phyloP scores from a whole-genome alignment of 306 rosid species.

The barrel medic (Medicago truncatula) region DNA sequence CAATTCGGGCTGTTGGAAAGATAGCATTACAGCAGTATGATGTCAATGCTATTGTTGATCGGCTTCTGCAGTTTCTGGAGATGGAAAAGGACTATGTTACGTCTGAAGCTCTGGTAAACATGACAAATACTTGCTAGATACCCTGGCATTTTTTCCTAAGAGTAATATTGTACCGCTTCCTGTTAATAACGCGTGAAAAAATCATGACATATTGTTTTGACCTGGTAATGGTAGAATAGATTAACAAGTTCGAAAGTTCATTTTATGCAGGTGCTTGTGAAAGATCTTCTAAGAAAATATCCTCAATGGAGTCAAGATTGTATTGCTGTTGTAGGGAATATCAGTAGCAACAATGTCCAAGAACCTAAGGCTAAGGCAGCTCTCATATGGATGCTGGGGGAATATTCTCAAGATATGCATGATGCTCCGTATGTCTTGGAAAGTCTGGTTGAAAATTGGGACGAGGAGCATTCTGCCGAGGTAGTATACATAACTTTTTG shows the following conservation, averaged over 20 bases:
- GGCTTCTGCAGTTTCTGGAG: slow-evolving; percentile 99
- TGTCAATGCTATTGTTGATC: slow-evolving; percentile 97
- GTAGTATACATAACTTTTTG: slow-evolving; percentile 46
- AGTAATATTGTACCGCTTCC: slow-evolving; percentile 24
- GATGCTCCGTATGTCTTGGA: slow-evolving; percentile 96
- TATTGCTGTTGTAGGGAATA: slow-evolving; percentile 98
- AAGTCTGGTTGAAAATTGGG: slow-evolving; percentile 91
- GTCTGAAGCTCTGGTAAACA: slow-evolving; percentile 95
- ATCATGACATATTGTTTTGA: slow-evolving; percentile 22
- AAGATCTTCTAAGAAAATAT: slow-evolving; percentile 93
- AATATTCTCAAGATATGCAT: slow-evolving; percentile 95
- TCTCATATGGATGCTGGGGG: slow-evolving; percentile 99
- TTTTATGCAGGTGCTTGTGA: slow-evolving; percentile 85
- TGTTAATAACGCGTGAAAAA: slow-evolving; percentile 23
- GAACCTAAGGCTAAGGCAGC: slow-evolving; percentile 99
- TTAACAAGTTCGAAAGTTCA: slow-evolving; percentile 45
- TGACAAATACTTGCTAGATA: slow-evolving; percentile 34
- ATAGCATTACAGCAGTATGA: slow-evolving; percentile 99
- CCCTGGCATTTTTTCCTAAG: slow-evolving; percentile 27
- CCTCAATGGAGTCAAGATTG: slow-evolving; percentile 99
- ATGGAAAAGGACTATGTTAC: slow-evolving; percentile 99
- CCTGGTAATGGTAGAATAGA: slow-evolving; percentile 26
- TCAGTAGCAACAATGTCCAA: slow-evolving; percentile 96
- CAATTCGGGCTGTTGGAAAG: slow-evolving; percentile 98
- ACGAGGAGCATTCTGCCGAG: slow-evolving; percentile 95